phyloP scores from a whole-genome alignment of 2,329 filamentous ascomycete species.

The Aspergillus neotritici region DNA sequence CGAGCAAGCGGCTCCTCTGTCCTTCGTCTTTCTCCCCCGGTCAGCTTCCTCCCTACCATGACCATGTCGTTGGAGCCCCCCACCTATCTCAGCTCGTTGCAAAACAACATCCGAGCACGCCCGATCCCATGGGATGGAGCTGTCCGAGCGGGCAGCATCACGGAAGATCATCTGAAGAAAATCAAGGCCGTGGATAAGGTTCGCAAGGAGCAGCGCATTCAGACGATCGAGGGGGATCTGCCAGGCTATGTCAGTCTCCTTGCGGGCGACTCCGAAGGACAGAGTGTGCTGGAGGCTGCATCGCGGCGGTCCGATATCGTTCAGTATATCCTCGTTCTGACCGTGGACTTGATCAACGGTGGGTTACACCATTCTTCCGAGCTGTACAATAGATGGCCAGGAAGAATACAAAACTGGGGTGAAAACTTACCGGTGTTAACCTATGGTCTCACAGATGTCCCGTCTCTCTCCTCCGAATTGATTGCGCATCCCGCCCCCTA shows the following conservation, averaged over 20 bases:
- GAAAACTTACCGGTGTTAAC: neutral
- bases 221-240: conserved; percentile 73
- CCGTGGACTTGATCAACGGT: conserved; percentile 85
- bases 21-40: conserved; percentile 2
- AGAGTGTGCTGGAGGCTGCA: conserved; percentile 78
- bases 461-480: conserved; percentile 69
- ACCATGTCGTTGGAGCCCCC: conserved; percentile 87
- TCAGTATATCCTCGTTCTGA: conserved; percentile 87
- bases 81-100: conserved; percentile 78
- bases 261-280: conserved; percentile 59
- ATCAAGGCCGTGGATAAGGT: conserved; percentile 97
- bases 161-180: conserved; percentile 86
- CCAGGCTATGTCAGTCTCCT: conserved; percentile 76
- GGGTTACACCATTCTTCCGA: conserved; percentile 15
- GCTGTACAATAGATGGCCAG: neutral
- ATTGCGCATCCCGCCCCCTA: conserved; percentile 64
- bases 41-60: conserved; percentile 7
- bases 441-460: conserved; percentile 57
- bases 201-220: conserved; percentile 80
- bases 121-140: conserved; percentile 98
- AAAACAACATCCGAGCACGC: conserved; percentile 93
- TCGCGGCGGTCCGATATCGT: conserved; percentile 83
- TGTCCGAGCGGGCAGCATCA: conserved; percentile 86
- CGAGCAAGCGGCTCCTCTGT: conserved; percentile 8
- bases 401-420: neutral